These are phyloP conservation scores for Penicillium verhagenii DNA, from an alignment of 495 filamentous ascomycete genomes.

Conservation along the genomic window DNA sequence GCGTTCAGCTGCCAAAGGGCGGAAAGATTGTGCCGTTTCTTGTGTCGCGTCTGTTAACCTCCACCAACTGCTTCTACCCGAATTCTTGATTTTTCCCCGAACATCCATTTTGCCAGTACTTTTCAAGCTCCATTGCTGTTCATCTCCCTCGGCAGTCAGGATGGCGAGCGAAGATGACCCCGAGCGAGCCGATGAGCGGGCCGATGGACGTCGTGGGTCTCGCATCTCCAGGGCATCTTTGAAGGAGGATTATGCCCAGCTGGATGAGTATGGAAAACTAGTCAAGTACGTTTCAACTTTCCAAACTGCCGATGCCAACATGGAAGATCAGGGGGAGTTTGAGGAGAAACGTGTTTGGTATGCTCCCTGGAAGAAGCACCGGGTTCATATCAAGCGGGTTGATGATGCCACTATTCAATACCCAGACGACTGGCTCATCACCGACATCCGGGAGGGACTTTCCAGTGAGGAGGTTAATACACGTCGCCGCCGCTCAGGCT, in stretches of 20 bases:
- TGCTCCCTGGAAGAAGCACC: slow-evolving; percentile 56
- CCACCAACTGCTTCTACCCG: too few species aligned
- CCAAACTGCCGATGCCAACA: slow-evolving; percentile 43
- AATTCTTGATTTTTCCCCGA: too few species aligned
- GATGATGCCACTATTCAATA: slow-evolving; percentile 43
- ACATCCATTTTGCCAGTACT: too few species aligned
- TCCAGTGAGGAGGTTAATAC: slow-evolving; percentile 50
- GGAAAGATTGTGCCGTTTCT: too few species aligned
- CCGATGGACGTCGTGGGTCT: slow-evolving; percentile 19
- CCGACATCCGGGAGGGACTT: slow-evolving; percentile 65
- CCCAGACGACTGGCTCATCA: slow-evolving; percentile 69
- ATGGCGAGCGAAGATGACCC: slow-evolving; percentile 16
- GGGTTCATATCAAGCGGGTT: slow-evolving; percentile 45
- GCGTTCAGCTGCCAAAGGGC: too few species aligned
- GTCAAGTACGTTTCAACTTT: slow-evolving; percentile 64
- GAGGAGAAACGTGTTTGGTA: slow-evolving; percentile 47
- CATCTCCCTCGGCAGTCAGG: too few species aligned
- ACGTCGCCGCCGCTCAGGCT: slow-evolving; percentile 62
- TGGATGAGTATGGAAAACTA: slow-evolving; percentile 57
- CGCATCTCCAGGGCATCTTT: slow-evolving; percentile 42
- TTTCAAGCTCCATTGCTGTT: too few species aligned
- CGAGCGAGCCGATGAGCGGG: neutral
- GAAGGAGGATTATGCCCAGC: slow-evolving; percentile 35
- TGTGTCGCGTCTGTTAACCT: too few species aligned
- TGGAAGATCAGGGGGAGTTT: slow-evolving; percentile 24